Percentiles rank a stretch among this genome's conserved stretches.
phyloP scores from a whole-genome alignment of 495 filamentous ascomycete species.

The Lasiosphaeria hispida region DNA sequence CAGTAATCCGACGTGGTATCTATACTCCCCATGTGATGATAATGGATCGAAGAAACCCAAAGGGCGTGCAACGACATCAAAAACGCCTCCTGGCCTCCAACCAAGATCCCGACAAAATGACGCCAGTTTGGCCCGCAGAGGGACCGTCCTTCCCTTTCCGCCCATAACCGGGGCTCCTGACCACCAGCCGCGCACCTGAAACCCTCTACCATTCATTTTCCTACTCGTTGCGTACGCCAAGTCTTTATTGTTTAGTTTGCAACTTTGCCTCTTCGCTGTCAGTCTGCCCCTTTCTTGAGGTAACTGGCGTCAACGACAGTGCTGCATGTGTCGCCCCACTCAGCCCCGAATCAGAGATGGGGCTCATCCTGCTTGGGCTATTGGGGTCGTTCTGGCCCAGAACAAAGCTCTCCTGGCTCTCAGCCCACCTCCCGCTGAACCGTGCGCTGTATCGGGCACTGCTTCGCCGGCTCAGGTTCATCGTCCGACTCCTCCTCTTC shows the following conservation, averaged over 20 bases:
- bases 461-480: not conserved
- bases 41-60: not conserved
- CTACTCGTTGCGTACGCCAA: slow-evolving; percentile 3
- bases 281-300: not conserved
- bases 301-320: not conserved
- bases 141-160: not conserved
- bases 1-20: not conserved
- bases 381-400: slow-evolving; percentile 28
- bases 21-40: not conserved
- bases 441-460: slow-evolving; percentile 1
- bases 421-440: slow-evolving; percentile 18
- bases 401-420: slow-evolving; percentile 30
- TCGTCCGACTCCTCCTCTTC: slow-evolving; percentile 11
- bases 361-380: slow-evolving; percentile 29
- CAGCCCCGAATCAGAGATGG: slow-evolving; percentile 21
- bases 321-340: slow-evolving; percentile 11
- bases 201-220: not conserved
- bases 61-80: not conserved
- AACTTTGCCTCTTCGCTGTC: not conserved
- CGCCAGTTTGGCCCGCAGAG: not conserved
- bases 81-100: not conserved
- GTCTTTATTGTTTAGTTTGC: not conserved
- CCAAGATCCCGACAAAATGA: not conserved
- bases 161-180: not conserved
- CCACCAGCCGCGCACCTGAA: slow-evolving; percentile 6